These are phyloP conservation scores for Thalia dealbata DNA, from an alignment of 176 grass and related monocot genomes.

Conservation along the genomic window DNA sequence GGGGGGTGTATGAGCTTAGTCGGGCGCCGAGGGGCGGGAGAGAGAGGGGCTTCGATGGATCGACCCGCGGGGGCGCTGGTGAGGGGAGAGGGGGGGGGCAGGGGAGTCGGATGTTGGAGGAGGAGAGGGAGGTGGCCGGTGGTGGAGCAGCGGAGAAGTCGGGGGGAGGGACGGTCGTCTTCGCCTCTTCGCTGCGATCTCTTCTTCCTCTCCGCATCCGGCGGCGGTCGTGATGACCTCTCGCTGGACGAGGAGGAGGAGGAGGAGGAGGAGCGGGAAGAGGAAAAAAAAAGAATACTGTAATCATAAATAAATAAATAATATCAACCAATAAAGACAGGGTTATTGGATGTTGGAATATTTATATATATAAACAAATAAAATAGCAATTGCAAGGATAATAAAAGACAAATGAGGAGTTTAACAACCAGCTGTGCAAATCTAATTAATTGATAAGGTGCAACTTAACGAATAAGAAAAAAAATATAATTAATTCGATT, in stretches of 20 bases:
- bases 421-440: too few relatives aligned
- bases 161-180: background rate
- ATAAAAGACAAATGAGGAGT: too few relatives aligned
- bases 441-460: too few relatives aligned
- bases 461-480: too few relatives aligned
- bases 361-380: too few relatives aligned
- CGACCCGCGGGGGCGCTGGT: background rate
- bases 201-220: background rate
- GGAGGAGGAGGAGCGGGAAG: background rate
- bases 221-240: background rate
- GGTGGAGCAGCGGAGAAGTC: background rate
- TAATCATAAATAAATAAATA: too few relatives aligned
- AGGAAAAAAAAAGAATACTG: too few relatives aligned
- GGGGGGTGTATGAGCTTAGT: too few relatives aligned
- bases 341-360: too few relatives aligned
- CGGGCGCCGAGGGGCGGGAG: background rate
- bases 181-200: background rate
- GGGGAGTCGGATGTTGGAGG: background rate
- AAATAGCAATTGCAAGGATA: too few relatives aligned
- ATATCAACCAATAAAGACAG: too few relatives aligned
- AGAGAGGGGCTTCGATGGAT: background rate
- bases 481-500: too few relatives aligned
- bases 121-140: background rate
- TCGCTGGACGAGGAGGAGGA: background rate
- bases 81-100: background rate